Base-by-base conservation (phyloP, 73 alveolate genomes). In the Paramecium sexaurelia region DNA sequence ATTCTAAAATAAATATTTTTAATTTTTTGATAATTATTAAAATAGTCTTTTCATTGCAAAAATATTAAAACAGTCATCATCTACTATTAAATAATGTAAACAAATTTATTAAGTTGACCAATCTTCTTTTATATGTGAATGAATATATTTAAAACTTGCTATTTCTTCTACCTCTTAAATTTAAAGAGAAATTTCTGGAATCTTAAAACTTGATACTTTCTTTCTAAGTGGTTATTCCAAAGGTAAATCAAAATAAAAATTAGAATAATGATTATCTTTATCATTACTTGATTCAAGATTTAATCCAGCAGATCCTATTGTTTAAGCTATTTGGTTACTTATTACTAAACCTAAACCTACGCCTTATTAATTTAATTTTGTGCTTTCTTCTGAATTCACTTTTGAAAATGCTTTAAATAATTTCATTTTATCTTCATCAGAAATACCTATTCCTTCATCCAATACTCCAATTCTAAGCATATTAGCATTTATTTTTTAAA, bases 341-440 rank as follows among this genome's bases (percentile, higher is more conserved):
- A 94, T 94, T 0, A 94, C 86, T 41, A 94, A 66, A 15, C 97
- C 97, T 15, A 94, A 85, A 7, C 97, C 97, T 26, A 94, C 87
- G 13, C 97, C 97, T 26, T 45, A 35, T 61, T 85, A 22, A 78
- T 78, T 78, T 45, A 78, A 78, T 40, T 78, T 78, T 9, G 17
- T 37, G 71, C 75, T 40, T 24, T 78, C 90, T 33, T 78, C 89
- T 10, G 85, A 51, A 22, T 87, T 75, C n/a, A 94, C 78, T 32
- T 92, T 94, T 7, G 94, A 95, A 57, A 94, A 94, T 10, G 86
- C 87, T 7, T 67, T 85, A 75, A 94, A 94, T n/a, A 94, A 71
- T 26, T 35, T 45, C 39, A 61, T 67, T 32, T 84, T 43, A 19
- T 94, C 94, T 33, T 55, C 85, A 33, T 92, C 88, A 6, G 84